Percentiles rank a stretch among this genome's conserved stretches.
phyloP scores from a whole-genome alignment of 805 yeast genomes.

The Teunomyces funiuensis region DNA sequence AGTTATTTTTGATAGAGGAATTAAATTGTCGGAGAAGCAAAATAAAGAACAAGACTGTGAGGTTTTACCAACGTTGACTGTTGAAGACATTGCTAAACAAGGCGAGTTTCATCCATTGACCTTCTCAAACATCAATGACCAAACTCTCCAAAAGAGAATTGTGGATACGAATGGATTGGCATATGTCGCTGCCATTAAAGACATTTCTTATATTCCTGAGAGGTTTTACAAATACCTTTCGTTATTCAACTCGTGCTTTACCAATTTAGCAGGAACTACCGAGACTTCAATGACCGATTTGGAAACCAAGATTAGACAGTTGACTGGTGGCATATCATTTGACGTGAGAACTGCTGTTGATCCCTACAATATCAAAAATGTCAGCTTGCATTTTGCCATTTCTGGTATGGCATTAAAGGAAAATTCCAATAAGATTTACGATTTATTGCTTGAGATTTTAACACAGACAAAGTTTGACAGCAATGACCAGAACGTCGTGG shows the following conservation, averaged over 20 bases:
- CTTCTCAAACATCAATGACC: conserved; percentile 28
- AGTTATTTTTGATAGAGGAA: conserved; percentile 59
- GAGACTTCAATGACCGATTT: conserved; percentile 69
- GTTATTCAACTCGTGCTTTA: conserved; percentile 73
- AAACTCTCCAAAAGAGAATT: conserved; percentile 46
- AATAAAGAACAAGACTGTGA: conserved; percentile 69
- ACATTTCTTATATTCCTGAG: conserved; percentile 57
- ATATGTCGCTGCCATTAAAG: conserved; percentile 68
- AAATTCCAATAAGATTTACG: conserved; percentile 59
- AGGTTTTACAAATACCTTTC: conserved; percentile 71
- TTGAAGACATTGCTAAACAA: conserved; percentile 66
- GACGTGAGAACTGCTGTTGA: conserved; percentile 55
- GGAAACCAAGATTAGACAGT: conserved; percentile 78
- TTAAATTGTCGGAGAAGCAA: conserved; percentile 61
- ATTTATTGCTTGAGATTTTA: conserved; percentile 69
- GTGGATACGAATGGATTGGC: conserved; percentile 80
- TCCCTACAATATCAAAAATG: conserved; percentile 47
- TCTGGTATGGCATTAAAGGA: conserved; percentile 70
- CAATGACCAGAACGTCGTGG: conserved; percentile 38
- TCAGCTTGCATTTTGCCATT: conserved; percentile 55
- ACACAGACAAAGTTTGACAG: conserved; percentile 65
- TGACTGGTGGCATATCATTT: conserved; percentile 84
- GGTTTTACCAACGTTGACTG: conserved; percentile 73
- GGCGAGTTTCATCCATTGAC: conserved; percentile 41
- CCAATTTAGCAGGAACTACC: conserved; percentile 80